Evolutionary conservation across 768 basidiomycete genomes (phyloP).

Genomic region (Boletus pseudo-olivaceus): DNA sequence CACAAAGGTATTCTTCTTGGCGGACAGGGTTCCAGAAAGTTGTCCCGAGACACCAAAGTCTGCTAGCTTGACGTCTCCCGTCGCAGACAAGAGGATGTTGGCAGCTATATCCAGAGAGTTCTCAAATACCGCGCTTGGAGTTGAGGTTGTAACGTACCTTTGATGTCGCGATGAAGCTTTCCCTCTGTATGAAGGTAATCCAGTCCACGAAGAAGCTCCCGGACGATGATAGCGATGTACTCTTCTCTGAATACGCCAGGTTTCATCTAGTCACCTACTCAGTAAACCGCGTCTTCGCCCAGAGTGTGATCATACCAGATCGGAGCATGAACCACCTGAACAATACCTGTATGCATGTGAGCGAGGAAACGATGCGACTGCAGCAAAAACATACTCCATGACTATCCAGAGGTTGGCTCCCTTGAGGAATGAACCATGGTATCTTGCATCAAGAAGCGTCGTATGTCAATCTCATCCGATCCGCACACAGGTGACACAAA

Average conservation of each 20-base stretch:
- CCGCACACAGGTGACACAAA: slow-evolving; percentile 27
- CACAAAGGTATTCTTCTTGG: slow-evolving; percentile 98
- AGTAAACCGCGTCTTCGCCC: slow-evolving; percentile 4
- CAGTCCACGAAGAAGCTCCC: slow-evolving; percentile 86
- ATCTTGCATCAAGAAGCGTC: slow-evolving; percentile 46
- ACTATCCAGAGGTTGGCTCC: slow-evolving; percentile 98
- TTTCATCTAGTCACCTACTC: slow-evolving; percentile 71
- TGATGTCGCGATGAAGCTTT: slow-evolving; percentile 98
- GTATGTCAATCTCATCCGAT: slow-evolving; percentile 31
- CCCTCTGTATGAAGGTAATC: slow-evolving; percentile 96
- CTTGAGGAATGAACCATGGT: slow-evolving; percentile 94
- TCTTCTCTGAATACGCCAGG: slow-evolving; percentile 97
- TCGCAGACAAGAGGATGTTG: slow-evolving; percentile 88
- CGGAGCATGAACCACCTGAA: slow-evolving; percentile 96
- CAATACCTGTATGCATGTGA: slow-evolving; percentile 65
- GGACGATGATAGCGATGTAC: slow-evolving; percentile 95
- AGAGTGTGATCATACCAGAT: slow-evolving; percentile 60
- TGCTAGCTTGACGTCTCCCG: slow-evolving; percentile 94
- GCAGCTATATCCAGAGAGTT: slow-evolving; percentile 55
- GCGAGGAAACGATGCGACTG: neutral
- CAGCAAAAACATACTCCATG: slow-evolving; percentile 72
- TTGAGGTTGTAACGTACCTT: slow-evolving; percentile 53
- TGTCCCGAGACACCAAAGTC: slow-evolving; percentile 99
- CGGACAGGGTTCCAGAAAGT: slow-evolving; percentile 85
- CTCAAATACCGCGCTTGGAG: neutral